Evolutionary conservation across 2,329 filamentous ascomycete species (phyloP).

Genomic region (Aurifilum marmelostoma): DNA sequence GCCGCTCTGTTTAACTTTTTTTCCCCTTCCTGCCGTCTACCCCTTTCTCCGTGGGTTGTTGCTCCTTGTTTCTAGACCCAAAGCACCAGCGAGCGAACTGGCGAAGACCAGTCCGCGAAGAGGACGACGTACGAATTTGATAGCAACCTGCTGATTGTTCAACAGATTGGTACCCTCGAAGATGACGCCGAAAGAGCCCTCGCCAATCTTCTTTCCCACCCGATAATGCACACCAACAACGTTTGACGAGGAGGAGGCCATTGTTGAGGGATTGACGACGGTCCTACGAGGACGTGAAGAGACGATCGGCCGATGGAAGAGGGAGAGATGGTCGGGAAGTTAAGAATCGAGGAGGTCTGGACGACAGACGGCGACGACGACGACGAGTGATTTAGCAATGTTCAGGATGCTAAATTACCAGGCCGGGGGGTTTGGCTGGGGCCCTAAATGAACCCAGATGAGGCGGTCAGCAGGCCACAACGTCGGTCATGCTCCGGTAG

Average conservation of each 20-base stretch:
- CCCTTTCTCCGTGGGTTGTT: background rate
- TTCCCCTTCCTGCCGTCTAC: no score
- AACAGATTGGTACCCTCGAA: conserved; percentile 98
- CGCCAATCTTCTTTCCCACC: conserved; percentile 98
- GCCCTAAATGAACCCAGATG: conserved; percentile 26
- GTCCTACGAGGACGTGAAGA: conserved; percentile 20
- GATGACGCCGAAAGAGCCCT: conserved; percentile 97
- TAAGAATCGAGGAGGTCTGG: conserved; percentile 17
- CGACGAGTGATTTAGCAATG: conserved; percentile 12
- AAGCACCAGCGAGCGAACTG: no score
- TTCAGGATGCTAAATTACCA: conserved; percentile 26
- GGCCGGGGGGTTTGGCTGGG: conserved; percentile 12
- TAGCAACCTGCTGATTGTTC: conserved; percentile 98
- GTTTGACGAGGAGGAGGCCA: conserved; percentile 91
- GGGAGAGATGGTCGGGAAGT: conserved; percentile 7
- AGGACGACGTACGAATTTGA: conserved; percentile 86
- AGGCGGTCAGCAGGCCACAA: conserved; percentile 27
- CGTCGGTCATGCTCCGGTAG: conserved; percentile 26
- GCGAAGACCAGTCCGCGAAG: background rate
- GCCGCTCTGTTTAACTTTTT: background rate
- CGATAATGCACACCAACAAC: conserved; percentile 98
- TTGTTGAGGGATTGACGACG: conserved; percentile 44
- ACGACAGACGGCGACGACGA: conserved; percentile 4
- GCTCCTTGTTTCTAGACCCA: background rate
- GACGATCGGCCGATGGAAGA: conserved; percentile 19